These are phyloP conservation scores for Thozetella sp. DNA, from an alignment of 495 filamentous ascomycete genomes.

Conservation along the genomic window DNA sequence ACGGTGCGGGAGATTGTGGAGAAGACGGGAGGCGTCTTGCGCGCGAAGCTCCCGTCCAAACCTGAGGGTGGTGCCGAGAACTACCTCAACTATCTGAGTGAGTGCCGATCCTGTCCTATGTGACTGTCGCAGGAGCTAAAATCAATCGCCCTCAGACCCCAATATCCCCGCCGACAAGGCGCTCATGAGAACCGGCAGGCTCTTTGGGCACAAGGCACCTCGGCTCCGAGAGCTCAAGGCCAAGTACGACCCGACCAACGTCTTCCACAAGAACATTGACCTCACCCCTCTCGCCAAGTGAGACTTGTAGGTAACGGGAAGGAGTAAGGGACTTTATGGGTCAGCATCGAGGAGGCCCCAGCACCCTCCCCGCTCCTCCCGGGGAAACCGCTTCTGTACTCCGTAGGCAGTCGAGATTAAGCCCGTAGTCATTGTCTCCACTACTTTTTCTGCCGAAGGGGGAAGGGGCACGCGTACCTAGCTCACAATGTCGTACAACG, in stretches of 20 bases:
- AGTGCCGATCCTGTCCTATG: neutral
- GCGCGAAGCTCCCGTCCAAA: neutral
- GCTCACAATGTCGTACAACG: too few species aligned
- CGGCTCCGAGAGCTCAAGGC: constrained; percentile 20
- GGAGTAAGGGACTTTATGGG: too few species aligned
- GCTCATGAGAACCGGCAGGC: neutral
- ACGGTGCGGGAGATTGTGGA: neutral
- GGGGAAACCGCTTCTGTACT: too few species aligned
- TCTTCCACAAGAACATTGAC: constrained; percentile 11
- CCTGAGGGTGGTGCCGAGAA: neutral
- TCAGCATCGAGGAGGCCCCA: too few species aligned
- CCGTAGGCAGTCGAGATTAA: too few species aligned
- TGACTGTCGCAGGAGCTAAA: neutral
- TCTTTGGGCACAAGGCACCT: constrained; percentile 18
- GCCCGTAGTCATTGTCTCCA: too few species aligned
- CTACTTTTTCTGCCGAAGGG: too few species aligned
- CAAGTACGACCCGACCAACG: constrained; percentile 21
- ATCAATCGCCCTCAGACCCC: neutral
- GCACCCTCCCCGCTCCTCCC: too few species aligned
- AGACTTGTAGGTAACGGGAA: too few species aligned
- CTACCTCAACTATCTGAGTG: neutral
- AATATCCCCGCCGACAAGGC: neutral
- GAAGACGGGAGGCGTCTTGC: neutral
- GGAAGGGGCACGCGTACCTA: too few species aligned
- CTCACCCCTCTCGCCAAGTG: neutral